Evolutionary conservation across 257 asterid species (phyloP).

Genomic region (Pogostemon cablin): DNA sequence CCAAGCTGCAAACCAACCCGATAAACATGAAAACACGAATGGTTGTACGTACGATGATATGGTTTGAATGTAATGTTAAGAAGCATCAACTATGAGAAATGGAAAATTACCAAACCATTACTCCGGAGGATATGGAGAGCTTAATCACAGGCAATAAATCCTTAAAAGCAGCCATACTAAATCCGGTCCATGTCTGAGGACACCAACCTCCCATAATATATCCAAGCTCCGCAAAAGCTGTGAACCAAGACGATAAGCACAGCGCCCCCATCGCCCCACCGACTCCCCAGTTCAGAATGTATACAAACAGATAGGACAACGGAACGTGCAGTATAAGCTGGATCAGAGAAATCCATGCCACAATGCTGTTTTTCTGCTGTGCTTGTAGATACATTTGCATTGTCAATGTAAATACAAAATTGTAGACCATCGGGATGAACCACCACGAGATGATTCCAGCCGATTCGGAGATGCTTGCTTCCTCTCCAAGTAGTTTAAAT

Average conservation of each 20-base stretch:
- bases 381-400: conserved; percentile 81
- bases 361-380: conserved; percentile 60
- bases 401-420: conserved; percentile 57
- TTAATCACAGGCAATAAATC: conserved; percentile 54
- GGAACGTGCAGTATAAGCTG: conserved; percentile 59
- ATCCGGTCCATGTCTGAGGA: conserved; percentile 61
- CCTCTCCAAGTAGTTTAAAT: conserved; percentile 58
- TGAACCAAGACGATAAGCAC: conserved; percentile 52
- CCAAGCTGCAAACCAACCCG: conserved; percentile 36
- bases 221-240: conserved; percentile 40
- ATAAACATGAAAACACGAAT: background rate
- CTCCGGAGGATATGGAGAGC: conserved; percentile 64
- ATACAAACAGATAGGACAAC: conserved; percentile 61
- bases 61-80: background rate
- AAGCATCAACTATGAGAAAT: background rate
- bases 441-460: conserved; percentile 62
- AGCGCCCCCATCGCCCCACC: conserved; percentile 71
- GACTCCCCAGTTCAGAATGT: conserved; percentile 48
- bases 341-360: conserved; percentile 55
- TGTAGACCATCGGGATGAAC: conserved; percentile 67
- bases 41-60: background rate
- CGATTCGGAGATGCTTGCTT: conserved; percentile 42
- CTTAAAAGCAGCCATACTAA: conserved; percentile 49
- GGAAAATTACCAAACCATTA: conserved; percentile 57
- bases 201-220: conserved; percentile 58